phyloP scores from a whole-genome alignment of 2,329 filamentous ascomycete species.

The Fusarium dimerum region DNA sequence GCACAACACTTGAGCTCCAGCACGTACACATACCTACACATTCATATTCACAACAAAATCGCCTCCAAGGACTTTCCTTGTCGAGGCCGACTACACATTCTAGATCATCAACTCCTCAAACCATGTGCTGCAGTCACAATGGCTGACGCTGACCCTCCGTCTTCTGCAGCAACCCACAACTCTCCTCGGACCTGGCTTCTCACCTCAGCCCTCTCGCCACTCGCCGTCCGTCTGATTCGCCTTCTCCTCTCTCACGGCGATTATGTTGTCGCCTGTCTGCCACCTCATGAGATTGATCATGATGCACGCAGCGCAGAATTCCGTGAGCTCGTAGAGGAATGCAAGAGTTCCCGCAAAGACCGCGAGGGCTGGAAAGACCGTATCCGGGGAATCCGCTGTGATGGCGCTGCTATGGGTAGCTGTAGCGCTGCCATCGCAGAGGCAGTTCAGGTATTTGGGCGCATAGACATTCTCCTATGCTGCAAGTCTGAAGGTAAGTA shows the following conservation, averaged over 20 bases:
- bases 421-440: constrained; percentile 87
- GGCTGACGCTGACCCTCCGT: constrained; percentile 36
- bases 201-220: constrained; percentile 81
- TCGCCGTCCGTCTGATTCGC: constrained; percentile 79
- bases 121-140: constrained; percentile 29
- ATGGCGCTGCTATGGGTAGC: constrained; percentile 64
- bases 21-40: too few relatives aligned
- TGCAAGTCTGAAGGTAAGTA: constrained; percentile 78
- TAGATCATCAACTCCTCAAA: constrained; percentile 6
- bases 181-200: constrained; percentile 90
- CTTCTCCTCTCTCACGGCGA: constrained; percentile 89
- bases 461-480: constrained; percentile 87
- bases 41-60: too few relatives aligned
- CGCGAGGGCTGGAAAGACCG: constrained; percentile 80
- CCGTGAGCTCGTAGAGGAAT: constrained; percentile 73
- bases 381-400: constrained; percentile 65
- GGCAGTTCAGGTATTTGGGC: constrained; percentile 79
- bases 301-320: constrained; percentile 77
- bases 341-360: constrained; percentile 61
- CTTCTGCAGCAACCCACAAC: constrained; percentile 60
- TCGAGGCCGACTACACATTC: constrained; percentile 3
- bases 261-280: constrained; percentile 81
- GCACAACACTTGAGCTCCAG: too few relatives aligned
- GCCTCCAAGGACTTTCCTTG: constrained; percentile 1
- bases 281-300: constrained; percentile 76